Conservation (phyloP, 371 early-diverging fungal species). For the Chytridiales sp. region DNA sequence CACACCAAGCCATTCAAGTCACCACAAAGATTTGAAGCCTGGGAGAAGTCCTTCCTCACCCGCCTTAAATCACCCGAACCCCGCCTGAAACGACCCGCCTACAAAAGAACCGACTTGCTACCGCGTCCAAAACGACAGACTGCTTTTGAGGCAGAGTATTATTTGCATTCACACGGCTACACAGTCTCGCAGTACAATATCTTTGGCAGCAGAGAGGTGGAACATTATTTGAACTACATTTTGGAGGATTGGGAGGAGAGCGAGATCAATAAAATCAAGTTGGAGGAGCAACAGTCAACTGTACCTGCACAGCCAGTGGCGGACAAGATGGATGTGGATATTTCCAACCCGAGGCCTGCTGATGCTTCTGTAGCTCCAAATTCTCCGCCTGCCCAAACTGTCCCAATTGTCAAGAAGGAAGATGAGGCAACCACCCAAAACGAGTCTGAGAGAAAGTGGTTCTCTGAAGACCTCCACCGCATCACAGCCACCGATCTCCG, state of each 20-base stretch:
- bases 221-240: background rate
- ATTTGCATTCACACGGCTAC: constrained; percentile 14
- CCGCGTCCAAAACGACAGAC: background rate
- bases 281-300: background rate
- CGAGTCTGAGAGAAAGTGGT: background rate
- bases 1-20: too few species aligned
- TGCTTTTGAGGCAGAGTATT: constrained; percentile 25
- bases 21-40: background rate
- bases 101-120: background rate
- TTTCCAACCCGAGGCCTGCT: too few species aligned
- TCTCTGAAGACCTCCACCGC: background rate
- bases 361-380: background rate
- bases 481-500: background rate
- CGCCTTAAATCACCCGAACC: constrained; percentile 16
- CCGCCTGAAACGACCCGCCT: constrained; percentile 12
- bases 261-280: background rate
- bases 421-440: constrained; percentile 1
- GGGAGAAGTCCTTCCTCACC: too few species aligned
- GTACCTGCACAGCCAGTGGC: background rate
- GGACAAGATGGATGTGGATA: constrained; percentile 6
- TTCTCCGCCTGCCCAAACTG: background rate
- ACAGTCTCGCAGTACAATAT: background rate
- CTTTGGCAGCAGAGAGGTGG: background rate
- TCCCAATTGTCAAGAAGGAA: background rate
- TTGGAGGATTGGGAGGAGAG: constrained; percentile 6